A percentile compares a stretch with the other conserved stretches of the same genome.
phyloP scores from a whole-genome alignment of 73 alveolate genomes.

The Loxodes magnus region DNA sequence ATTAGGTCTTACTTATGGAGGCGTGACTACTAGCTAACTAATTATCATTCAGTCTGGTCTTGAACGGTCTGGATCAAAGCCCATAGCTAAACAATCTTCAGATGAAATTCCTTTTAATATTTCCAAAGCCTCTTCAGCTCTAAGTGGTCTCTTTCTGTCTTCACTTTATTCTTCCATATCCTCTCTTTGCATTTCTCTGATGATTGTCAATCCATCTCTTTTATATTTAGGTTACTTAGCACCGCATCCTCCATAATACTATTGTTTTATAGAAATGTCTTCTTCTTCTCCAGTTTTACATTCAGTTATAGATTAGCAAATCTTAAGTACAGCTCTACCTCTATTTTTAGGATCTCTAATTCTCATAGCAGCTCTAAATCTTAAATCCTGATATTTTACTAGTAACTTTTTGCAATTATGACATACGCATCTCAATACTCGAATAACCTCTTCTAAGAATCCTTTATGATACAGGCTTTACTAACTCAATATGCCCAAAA shows the following conservation, averaged over 20 bases:
- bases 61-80: constrained; percentile 62
- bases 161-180: constrained; percentile 30
- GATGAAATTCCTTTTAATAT: constrained; percentile 45
- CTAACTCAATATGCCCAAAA: constrained; percentile 83
- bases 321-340: constrained; percentile 39
- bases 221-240: constrained; percentile 52
- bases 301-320: constrained; percentile 42
- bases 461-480: constrained; percentile 84
- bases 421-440: constrained; percentile 64
- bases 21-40: constrained; percentile 79
- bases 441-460: constrained; percentile 49
- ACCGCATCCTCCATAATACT: constrained; percentile 55
- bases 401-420: constrained; percentile 16
- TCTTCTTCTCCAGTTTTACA: constrained; percentile 39
- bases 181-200: constrained; percentile 22
- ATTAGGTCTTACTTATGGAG: constrained; percentile 92
- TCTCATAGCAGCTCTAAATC: constrained; percentile 32
- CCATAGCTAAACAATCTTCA: constrained; percentile 54
- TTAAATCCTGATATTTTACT: constrained; percentile 28
- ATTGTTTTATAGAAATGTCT: constrained; percentile 16
- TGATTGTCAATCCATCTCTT: constrained; percentile 41
- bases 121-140: constrained; percentile 57
- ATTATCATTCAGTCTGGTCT: constrained; percentile 86
- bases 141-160: constrained; percentile 35
- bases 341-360: constrained; percentile 58